Evolutionary conservation across 2,329 filamentous ascomycete species (phyloP), one percentile per base, ranked within the genome.

Genomic region (Cytospora mali): DNA sequence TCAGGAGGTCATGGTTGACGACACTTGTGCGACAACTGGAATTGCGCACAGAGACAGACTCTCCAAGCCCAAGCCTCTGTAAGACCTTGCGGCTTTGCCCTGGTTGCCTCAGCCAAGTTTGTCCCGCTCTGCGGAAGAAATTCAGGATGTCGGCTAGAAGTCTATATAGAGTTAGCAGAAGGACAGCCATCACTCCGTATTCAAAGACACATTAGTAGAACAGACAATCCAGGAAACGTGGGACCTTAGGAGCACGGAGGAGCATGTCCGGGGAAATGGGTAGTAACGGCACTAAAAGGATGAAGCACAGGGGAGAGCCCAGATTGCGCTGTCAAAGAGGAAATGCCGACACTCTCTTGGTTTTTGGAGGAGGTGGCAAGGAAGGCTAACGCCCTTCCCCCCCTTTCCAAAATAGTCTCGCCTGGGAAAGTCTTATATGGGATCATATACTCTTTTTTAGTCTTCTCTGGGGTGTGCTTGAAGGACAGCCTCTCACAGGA

Each of bases 1-100:
- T 55, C 49, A 62, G 27, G 9, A 62, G 55, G 31, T 57, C 62
- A 64, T 64, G 62, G 33, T 58, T 52, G 48, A 56, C 29, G 39
- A n/a, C n/a, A 27, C 49, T 48, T 59, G 49, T 29, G 28, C 50
- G 39, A 54, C 21, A 35, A 35, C 50, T 29, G 29, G 39, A n/a
- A 35, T 49, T 28, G 27, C 28, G 60, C 48, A 33, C 48, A 58
- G 29, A 33, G 21, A 23, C 50, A 16, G 54, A 21, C 29, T 50
- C n/a, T n/a, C n/a, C n/a, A n/a, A n/a, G n/a, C n/a, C n/a, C n/a
- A n/a, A n/a, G n/a, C n/a, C n/a, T n/a, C 35, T 58, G 46, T 31
- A 31, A 35, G 27, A 27, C 25, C 28, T n/a, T 39, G 29, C 42
- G 42, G n/a, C 42, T 23, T 21, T 13, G 23, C n/a, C n/a, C n/a